Evolutionary conservation across 2,329 filamentous ascomycete species (phyloP), one percentile per base, ranked within the genome.

Genomic region (Tolypocladium tropicale): DNA sequence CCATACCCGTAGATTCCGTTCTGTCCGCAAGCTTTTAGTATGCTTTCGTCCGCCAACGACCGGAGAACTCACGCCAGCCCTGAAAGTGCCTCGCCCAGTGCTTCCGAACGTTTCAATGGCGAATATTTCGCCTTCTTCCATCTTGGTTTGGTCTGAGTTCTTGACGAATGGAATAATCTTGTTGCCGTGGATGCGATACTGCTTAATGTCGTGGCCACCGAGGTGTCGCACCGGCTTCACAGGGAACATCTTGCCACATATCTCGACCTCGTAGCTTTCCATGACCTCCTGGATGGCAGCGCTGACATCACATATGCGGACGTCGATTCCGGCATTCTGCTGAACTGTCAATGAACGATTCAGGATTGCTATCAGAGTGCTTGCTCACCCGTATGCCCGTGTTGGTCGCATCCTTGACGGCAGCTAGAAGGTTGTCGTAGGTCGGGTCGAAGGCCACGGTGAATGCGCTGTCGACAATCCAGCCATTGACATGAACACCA

Each of bases 91-190:
- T 65, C 88, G 89, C 57, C 91, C 92, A 14, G 91, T 96, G 66
- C 85, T 92, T 37, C 91, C 91, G 68, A 96, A 96, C 0, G 91
- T 96, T 74, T 96, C 91, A 62, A 96, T 95, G 58, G 91, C 91
- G 70, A 93, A 96, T 21, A 90, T 83, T 64, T 96, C 91, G 37
- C 90, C 90, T 71, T 95, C 91, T 72, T 96, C 91, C 91, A 96
- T 96, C 78, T 95, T 95, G 41, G 89, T 94, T 67, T 86, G 83
- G 64, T 94, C 88, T 53, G 78, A 79, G 57, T 84, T 85, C 76
- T 93, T 95, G 62, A 95, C 88, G 64, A 95, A 95, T 0, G 91
- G 92, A 51, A 96, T 89, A 63, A 86, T 90, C 78, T 95, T 96
- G 63, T 82, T 85, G 55, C 90, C 90, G 70, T 96, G 91, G 65